A percentile compares a stretch with the other conserved stretches of the same genome.
Conservation (phyloP, 305 asterid species). For the Fraxinus floribunda region DNA sequence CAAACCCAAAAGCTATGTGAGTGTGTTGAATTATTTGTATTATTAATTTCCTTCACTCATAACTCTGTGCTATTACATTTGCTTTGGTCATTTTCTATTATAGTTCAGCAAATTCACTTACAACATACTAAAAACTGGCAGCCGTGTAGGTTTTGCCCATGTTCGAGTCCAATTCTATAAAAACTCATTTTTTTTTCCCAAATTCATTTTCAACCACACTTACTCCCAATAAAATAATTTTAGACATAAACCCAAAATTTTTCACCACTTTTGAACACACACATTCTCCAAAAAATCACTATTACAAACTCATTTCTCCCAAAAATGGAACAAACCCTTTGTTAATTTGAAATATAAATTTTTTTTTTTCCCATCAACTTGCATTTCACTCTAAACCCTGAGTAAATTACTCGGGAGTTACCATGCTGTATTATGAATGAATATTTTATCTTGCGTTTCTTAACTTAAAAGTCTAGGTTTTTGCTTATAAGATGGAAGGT, state of each 20-base stretch:
- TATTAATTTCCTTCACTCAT: background rate
- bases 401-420: background rate
- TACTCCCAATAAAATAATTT: too few species aligned
- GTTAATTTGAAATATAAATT: background rate
- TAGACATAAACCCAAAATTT: too few species aligned
- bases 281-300: too few species aligned
- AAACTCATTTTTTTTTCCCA: too few species aligned
- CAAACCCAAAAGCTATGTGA: constrained; percentile 98
- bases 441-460: background rate
- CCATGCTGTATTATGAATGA: background rate
- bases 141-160: background rate
- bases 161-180: too few species aligned
- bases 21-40: constrained; percentile 34
- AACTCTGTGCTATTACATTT: background rate
- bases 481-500: background rate
- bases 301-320: too few species aligned
- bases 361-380: background rate
- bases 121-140: background rate
- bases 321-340: too few species aligned
- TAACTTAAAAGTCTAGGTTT: background rate
- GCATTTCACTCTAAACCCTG: background rate
- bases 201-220: too few species aligned
- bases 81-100: background rate
- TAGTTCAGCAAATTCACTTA: background rate
- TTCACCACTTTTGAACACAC: too few species aligned